Evolutionary conservation across 2,329 filamentous ascomycete species (phyloP).

Genomic region (Fusarium domesticum): DNA sequence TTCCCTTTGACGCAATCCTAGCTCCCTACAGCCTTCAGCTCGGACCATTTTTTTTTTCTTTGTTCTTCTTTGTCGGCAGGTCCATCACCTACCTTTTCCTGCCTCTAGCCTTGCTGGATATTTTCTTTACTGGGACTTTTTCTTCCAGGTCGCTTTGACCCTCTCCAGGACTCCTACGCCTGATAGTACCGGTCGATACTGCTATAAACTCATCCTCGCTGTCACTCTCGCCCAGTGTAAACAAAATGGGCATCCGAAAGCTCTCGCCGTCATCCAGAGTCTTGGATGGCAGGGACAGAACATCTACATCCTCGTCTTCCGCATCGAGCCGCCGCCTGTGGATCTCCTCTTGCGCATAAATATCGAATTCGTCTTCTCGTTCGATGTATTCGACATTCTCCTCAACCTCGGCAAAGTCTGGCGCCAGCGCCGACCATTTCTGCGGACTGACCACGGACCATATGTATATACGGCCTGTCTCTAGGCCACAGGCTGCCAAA

Average conservation of each 20-base stretch:
- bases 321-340: constrained; percentile 85
- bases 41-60: constrained; percentile 3
- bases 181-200: constrained; percentile 75
- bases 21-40: constrained; percentile 5
- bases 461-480: constrained; percentile 89
- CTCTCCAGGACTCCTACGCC: constrained; percentile 77
- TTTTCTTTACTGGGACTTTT: constrained; percentile 39
- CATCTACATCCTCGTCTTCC: constrained; percentile 92
- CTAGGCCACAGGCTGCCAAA: constrained; percentile 86
- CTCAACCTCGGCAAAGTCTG: constrained; percentile 95
- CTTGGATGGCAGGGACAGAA: constrained; percentile 68
- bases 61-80: constrained; percentile 1
- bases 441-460: constrained; percentile 96
- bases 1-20: background rate
- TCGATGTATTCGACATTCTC: constrained; percentile 98
- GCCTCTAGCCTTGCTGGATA: constrained; percentile 36
- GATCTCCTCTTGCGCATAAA: constrained; percentile 91
- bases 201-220: constrained; percentile 84
- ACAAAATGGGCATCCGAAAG: constrained; percentile 92
- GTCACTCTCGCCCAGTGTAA: constrained; percentile 89
- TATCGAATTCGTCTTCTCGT: constrained; percentile 95
- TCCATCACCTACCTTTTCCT: constrained; percentile 33
- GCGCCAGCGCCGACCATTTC: constrained; percentile 93
- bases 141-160: constrained; percentile 58
- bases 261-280: constrained; percentile 56